Evolutionary conservation across 1,284 basidiomycete genomes (phyloP).

Genomic region (Tausonia pullulans): DNA sequence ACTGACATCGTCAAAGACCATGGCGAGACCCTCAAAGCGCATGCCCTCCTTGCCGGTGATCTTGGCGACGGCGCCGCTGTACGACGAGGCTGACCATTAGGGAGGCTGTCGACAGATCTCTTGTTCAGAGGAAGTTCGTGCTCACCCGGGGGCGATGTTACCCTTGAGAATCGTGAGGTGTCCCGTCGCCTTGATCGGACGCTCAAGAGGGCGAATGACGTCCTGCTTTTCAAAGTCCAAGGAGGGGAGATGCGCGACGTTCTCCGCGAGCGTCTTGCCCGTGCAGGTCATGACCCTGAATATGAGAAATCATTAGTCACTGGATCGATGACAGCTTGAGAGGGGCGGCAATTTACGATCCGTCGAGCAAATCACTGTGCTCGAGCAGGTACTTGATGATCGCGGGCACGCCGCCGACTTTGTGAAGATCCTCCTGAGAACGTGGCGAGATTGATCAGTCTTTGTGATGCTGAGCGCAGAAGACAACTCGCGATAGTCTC

Average conservation of each 20-base stretch:
- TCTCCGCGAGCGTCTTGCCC: constrained; percentile 84
- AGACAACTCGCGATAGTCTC: too few relatives aligned
- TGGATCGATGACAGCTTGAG: not conserved
- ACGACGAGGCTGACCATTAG: too few relatives aligned
- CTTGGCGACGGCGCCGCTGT: constrained; percentile 65
- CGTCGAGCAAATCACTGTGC: constrained; percentile 39
- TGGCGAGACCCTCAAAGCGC: constrained; percentile 42
- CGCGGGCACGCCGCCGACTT: constrained; percentile 68
- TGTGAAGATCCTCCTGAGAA: constrained; percentile 63
- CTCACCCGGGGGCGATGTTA: constrained; percentile 72
- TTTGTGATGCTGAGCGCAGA: constrained; percentile 7
- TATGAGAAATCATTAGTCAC: not conserved
- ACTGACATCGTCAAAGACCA: constrained; percentile 3
- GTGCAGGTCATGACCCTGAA: constrained; percentile 66
- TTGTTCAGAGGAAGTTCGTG: too few relatives aligned
- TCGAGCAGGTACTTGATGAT: constrained; percentile 28
- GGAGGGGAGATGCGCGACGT: constrained; percentile 63
- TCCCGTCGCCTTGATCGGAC: constrained; percentile 78
- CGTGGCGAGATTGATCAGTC: constrained; percentile 20
- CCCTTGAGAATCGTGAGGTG: constrained; percentile 63
- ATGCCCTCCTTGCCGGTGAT: constrained; percentile 92
- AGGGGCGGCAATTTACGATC: constrained; percentile 8
- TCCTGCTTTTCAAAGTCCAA: constrained; percentile 60
- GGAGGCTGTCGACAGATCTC: too few relatives aligned
- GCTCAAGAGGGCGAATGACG: constrained; percentile 67